phyloP scores from a whole-genome alignment of 2,329 filamentous ascomycete genomes.

The Neonectria magnoliae region DNA sequence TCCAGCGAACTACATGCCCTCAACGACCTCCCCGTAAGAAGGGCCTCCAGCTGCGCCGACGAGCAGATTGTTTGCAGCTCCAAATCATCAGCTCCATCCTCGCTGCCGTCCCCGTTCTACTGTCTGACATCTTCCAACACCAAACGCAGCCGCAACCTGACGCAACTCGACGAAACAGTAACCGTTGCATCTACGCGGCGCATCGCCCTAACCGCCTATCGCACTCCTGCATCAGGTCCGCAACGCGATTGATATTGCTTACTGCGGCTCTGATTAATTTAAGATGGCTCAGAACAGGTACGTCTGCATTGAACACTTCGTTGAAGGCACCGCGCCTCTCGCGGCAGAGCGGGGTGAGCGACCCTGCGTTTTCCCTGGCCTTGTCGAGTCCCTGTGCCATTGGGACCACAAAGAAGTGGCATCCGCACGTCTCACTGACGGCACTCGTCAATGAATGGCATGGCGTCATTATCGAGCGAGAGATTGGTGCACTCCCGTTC shows the following conservation, averaged over 20 bases:
- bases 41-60: slow-evolving; percentile 30
- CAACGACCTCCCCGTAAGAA: slow-evolving; percentile 30
- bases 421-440: neutral
- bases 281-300: slow-evolving; percentile 50
- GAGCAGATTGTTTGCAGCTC: slow-evolving; percentile 26
- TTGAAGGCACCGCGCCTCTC: slow-evolving; percentile 19
- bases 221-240: slow-evolving; percentile 15
- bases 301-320: slow-evolving; percentile 19
- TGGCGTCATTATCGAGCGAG: neutral
- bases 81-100: slow-evolving; percentile 3
- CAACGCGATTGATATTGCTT: slow-evolving; percentile 19
- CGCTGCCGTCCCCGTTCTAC: neutral
- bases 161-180: slow-evolving; percentile 20
- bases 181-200: slow-evolving; percentile 22
- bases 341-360: slow-evolving; percentile 31
- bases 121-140: slow-evolving; percentile 3
- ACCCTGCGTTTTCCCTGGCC: slow-evolving; percentile 4
- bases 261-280: slow-evolving; percentile 21
- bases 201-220: slow-evolving; percentile 15
- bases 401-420: slow-evolving; percentile 8
- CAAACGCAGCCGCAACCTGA: slow-evolving; percentile 21
- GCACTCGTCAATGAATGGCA: neutral
- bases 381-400: slow-evolving; percentile 2
- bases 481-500: slow-evolving; percentile 4
- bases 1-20: slow-evolving; percentile 40